Base-by-base conservation (phyloP, 179 eudicot species). In the Pouteria campechiana region DNA sequence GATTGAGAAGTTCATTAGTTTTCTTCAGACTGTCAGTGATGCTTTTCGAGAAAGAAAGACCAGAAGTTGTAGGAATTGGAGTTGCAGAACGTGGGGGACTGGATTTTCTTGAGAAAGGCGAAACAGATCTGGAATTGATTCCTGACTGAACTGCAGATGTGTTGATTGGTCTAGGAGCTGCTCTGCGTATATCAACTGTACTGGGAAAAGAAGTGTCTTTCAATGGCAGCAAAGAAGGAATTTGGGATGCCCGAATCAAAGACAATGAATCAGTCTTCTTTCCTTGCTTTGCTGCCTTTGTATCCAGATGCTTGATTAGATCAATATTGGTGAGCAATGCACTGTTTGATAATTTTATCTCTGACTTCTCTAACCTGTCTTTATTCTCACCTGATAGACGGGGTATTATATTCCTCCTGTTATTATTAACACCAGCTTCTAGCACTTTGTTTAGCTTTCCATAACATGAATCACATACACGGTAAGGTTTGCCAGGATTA, bases 11-110 rank as follows among this genome's bases (percentile, higher is more conserved):
- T 46, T 72, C 95, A 44, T 90, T 90, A 12, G 94, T 74, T 76
- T 81, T 90, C 81, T 77, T 90, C 63, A 86, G 60, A 69, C 98
- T 77, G 54, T 86, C 98, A 52, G 78, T 52, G 46, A 78, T 54
- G 44, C 69, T 79, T 51, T 79, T 86, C 44, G 96, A 81, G 54
- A 81, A 86, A 34, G 94, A 86, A 51, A 86, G 79, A 30, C 98
- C 98, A 18, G 82, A 47, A 13, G 87, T 79, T 5, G 95, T 86
- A 9, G 98, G 95, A 44, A 90, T 67, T 21, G 98, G 98, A 16
- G 98, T 90, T 18, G 87, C 95, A 24, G 98, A 90, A 42, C 95
- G 86, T 7, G 98, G 98, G 22, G 98, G 98, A 50, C 98, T 90
- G 14, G 93, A 48, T 60, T 67, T 81, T 58, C 95, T 74, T 20